Conservation (phyloP, 2,329 filamentous ascomycete species). For the Fusarium secorum region DNA sequence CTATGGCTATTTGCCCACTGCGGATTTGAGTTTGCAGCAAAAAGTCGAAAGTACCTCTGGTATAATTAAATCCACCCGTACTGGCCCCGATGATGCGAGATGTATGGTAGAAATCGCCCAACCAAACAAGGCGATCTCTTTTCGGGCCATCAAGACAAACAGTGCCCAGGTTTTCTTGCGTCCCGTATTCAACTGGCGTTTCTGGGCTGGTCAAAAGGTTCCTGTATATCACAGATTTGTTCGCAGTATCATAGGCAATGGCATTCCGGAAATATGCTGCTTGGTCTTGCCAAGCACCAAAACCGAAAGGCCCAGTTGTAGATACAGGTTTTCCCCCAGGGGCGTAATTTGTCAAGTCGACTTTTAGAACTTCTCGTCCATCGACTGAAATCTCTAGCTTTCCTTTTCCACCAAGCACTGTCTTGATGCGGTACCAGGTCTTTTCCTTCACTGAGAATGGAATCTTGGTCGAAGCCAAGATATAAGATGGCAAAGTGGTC, state of each 20-base stretch:
- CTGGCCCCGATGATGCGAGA: conserved; percentile 11
- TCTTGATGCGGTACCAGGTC: background rate
- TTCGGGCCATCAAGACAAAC: conserved; percentile 9
- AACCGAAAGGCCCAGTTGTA: background rate
- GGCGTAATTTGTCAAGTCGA: background rate
- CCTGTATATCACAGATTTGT: background rate
- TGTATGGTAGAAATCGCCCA: conserved; percentile 10
- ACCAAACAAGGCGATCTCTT: conserved; percentile 8
- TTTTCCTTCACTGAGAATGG: conserved; percentile 1
- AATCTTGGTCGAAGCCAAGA: background rate
- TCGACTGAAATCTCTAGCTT: background rate
- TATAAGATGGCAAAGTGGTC: conserved; percentile 2
- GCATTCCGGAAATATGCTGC: conserved; percentile 6
- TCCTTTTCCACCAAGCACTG: background rate
- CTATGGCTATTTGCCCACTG: background rate
- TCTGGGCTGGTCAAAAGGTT: background rate
- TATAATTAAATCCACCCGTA: conserved; percentile 1
- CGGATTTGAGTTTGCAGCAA: conserved; percentile 5
- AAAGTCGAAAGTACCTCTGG: conserved; percentile 5
- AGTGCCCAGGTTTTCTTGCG: background rate
- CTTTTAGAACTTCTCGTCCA: background rate
- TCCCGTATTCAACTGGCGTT: background rate
- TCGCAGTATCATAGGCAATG: background rate
- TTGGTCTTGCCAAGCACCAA: conserved; percentile 7
- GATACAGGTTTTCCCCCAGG: background rate